Evolutionary conservation across 805 yeast species (phyloP), one percentile per base, ranked within the genome.

Genomic region (Saccharomycopsis lassenensis): DNA sequence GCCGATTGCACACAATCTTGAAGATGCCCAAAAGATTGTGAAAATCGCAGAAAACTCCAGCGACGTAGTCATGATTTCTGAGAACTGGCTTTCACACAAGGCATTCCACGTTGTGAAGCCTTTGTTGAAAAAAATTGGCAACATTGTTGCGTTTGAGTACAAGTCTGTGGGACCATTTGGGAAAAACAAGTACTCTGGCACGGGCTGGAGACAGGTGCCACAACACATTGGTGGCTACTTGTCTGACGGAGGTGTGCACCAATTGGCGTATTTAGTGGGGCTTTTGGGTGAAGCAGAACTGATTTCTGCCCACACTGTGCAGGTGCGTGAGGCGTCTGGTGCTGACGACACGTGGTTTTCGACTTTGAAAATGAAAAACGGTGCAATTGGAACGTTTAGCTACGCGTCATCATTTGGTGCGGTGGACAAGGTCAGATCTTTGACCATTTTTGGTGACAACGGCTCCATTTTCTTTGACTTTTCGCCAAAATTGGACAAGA

Each of bases 211-310:
- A 67, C 73, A 70, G 54, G 66, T 77, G 32, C 96, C 97, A 22
- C 77, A 84, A 57, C 96, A 89, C 54, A 71, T 86, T 47, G 97
- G 97, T 37, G 96, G 96, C 0, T 87, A 66, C 58, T 63, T 89
- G 49, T 77, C 89, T 40, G 97, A 89, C 52, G 96, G 95, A 51
- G 97, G 96, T 54, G 97, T 89, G 17, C 97, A 89, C 59, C 96
- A 87, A 57, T 62, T 87, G 55, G 95, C 95, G 2, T 61, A 85
- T 25, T 67, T 87, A 46, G 85, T 94, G 6, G 84, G 74, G 41
- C 74, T 85, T 14, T 63, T 89, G 37, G 96, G 97, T 36, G 63
- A 66, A 17, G 77, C 85, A 11, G 73, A 69, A 33, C 57, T 76
- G 5, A 74, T 87, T 25, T 70, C 83, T 37, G 95, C 86, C 7